Evolutionary conservation across 352 stramenopile species (phyloP), one percentile per base, ranked within the genome.

Genomic region (Halophytophthora polymorphica): DNA sequence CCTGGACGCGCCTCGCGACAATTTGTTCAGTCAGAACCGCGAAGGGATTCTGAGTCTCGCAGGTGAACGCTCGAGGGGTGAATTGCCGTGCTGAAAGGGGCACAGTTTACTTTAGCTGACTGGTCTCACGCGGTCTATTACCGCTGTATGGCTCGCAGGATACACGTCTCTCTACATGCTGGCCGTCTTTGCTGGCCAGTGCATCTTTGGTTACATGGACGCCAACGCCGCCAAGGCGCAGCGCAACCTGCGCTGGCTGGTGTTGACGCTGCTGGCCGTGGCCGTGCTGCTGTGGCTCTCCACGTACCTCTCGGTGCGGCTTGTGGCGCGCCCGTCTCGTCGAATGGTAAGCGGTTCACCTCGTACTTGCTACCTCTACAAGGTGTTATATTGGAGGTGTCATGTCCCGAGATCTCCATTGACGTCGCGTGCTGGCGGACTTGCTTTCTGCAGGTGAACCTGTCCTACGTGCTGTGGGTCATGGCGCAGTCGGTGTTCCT

Each of bases 41-140:
- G 96, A 99, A 78, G 96, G 96, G 31, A 93, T 98, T 38, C 66
- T 98, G 3, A 97, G 92, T 66, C 63, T 97, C 15, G 68, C 80
- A 28, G 80, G 82, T 89, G 21, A 13, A 7, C 15, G 13, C 6
- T 39, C 6, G 5, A 44, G 14, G 23, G 34, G 2, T 23, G 34
- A 13, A 4, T 36, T 17, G 36, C 18, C 6, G 28, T 31, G 25
- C 25, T 31, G 25, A 31, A 31, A 31, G 8, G 25, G 4, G 25
- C 25, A 31, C 25, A 14, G 3, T 29, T 54, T 7, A 29, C 15
- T 48, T 25, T 45, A 15, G 15, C 47, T 49, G 2, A 49, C 31
- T 17, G 29, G 4, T 18, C 31, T 6, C n/a, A 34, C 18, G 42
- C 19, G 17, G 3, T 39, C 29, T 12, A 21, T 22, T 15, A 15